Percentiles rank a stretch among this genome's conserved stretches.
phyloP scores from a whole-genome alignment of 305 asterid genomes.

The Caryopteris hybrid region DNA sequence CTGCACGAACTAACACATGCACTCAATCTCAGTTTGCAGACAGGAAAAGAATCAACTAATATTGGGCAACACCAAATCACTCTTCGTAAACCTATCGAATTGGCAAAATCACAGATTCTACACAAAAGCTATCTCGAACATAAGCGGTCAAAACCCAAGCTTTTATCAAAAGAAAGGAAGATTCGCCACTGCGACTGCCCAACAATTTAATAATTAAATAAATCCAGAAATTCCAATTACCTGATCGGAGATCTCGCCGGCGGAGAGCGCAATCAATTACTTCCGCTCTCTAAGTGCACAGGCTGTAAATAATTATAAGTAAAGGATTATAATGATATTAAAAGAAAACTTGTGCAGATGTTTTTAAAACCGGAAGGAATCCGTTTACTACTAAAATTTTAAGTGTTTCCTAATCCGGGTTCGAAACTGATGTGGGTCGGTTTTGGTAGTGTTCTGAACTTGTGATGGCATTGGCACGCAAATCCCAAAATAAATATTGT shows the following conservation, averaged over 20 bases:
- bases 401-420: not conserved
- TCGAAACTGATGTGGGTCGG: not conserved
- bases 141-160: constrained; percentile 1
- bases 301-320: not conserved
- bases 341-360: not conserved
- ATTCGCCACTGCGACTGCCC: constrained; percentile 3
- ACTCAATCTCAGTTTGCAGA: constrained; percentile 1
- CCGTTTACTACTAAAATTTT: not conserved
- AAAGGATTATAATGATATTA: not conserved
- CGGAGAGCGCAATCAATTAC: constrained; percentile 16
- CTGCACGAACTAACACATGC: constrained; percentile 14
- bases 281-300: not conserved
- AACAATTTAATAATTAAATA: constrained; percentile 6
- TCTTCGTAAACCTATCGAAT: constrained; percentile 1
- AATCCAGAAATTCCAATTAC: constrained; percentile 12
- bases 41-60: constrained; percentile 3
- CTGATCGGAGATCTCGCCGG: constrained; percentile 45
- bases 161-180: not conserved
- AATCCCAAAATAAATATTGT: no score
- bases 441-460: no score
- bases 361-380: not conserved
- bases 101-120: constrained; percentile 16
- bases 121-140: constrained; percentile 5
- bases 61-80: constrained; percentile 12
- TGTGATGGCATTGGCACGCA: no score